Evolutionary conservation across 257 asterid species (phyloP), one percentile per base, ranked within the genome.

Genomic region (Sherardia arvensis): DNA sequence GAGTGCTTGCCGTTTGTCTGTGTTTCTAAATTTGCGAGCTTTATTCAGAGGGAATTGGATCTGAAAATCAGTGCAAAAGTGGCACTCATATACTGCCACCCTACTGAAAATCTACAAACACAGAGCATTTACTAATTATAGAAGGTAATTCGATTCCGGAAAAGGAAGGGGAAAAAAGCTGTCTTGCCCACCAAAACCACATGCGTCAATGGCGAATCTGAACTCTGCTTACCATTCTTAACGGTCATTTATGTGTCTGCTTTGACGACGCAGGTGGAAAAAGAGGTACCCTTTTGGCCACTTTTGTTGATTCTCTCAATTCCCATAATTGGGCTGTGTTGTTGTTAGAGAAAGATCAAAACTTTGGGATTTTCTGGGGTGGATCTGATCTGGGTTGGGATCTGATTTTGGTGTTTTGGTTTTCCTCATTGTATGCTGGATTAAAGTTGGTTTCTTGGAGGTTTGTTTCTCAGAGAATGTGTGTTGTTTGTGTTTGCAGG

Each of bases 371-470:
- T 25, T 65, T 48, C 17, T 71, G 25, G 38, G 30, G 75, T 65
- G 86, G 96, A 85, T 83, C 94, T 83, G 96, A 85, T 85, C 86
- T 65, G 81, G 81, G 79, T 62, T 73, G 65, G 54, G 75, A 64
- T 65, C 75, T 59, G 62, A 33, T 65, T 61, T 62, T 65, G 40
- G 43, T 38, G 32, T 26, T 62, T 40, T 10, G 11, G 15, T 64
- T 26, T 8, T 11, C 11, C 61, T 57, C 14, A 21, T 34, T 62
- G 59, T 62, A 28, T 26, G 21, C 38, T 53, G 17, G 8, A 30
- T 18, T 29, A 38, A 62, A 40, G 65, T 55, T 61, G 34, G 25
- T 55, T 28, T 48, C 33, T 69, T 65, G 29, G 36, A 38, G 62
- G 74, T 67, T 38, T 38, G 71, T 68, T 49, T 71, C 29, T 72